Conservation (phyloP, 2,329 filamentous ascomycete genomes). For the Alternaria consortialis region DNA sequence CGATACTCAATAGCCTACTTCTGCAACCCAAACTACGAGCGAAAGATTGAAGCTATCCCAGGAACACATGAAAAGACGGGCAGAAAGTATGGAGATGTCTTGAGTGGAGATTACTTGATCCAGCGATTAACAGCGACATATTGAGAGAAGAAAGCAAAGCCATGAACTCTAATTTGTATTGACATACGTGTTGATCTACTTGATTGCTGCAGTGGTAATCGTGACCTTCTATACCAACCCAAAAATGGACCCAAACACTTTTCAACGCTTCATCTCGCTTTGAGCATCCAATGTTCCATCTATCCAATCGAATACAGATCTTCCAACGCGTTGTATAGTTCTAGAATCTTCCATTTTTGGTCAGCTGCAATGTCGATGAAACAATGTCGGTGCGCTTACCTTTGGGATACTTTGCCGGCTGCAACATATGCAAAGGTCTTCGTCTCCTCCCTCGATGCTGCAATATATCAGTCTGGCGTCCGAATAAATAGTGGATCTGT, state of each 20-base stretch:
- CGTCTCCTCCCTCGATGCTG: too few relatives aligned
- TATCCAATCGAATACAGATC: not conserved
- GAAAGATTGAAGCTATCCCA: slow-evolving; percentile 80
- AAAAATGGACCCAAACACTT: not conserved
- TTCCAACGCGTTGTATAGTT: not conserved
- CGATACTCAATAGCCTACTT: slow-evolving; percentile 91
- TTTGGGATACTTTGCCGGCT: too few relatives aligned
- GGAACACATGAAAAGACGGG: slow-evolving; percentile 75
- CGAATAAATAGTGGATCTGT: too few relatives aligned
- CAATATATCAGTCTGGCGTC: too few relatives aligned
- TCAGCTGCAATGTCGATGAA: not conserved
- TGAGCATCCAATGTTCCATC: not conserved
- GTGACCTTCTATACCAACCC: not conserved
- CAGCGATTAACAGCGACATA: slow-evolving; percentile 78
- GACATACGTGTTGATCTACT: too few relatives aligned
- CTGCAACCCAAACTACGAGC: slow-evolving; percentile 84
- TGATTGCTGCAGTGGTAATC: too few relatives aligned
- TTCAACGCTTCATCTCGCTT: not conserved
- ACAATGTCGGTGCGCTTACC: too few relatives aligned
- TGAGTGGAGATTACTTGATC: slow-evolving; percentile 81
- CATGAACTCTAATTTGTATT: too few relatives aligned
- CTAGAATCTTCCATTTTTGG: not conserved
- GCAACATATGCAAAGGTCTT: too few relatives aligned
- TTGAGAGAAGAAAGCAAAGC: slow-evolving; percentile 23
- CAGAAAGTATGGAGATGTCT: slow-evolving; percentile 82